Conservation (phyloP, 192 early-diverging fungal genomes). For the Coemansia aciculifera region DNA sequence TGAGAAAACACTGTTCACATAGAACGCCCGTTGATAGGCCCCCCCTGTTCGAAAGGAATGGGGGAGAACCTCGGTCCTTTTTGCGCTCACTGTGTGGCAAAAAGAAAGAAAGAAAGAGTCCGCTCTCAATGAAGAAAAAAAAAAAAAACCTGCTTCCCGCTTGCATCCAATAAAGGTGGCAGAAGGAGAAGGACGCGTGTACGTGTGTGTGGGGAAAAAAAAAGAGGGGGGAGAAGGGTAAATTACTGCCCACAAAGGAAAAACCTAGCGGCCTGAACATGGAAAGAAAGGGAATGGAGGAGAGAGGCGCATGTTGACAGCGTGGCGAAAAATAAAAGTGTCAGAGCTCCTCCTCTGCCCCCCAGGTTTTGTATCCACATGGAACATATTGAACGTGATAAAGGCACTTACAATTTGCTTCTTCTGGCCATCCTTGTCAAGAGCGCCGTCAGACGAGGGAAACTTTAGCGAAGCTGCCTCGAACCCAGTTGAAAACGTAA, state of each 20-base stretch:
- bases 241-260: constrained; percentile 19
- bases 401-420: constrained; percentile 84
- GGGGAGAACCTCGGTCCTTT: not conserved
- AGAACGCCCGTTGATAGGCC: not conserved
- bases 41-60: not conserved
- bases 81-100: too few relatives aligned
- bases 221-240: constrained; percentile 8
- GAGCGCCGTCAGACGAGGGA: constrained; percentile 62
- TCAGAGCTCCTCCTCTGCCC: constrained; percentile 4
- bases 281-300: constrained; percentile 3
- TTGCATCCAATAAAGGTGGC: not conserved
- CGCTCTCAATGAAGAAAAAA: not conserved
- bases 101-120: not conserved
- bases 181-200: not conserved
- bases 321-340: not conserved
- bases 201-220: not conserved
- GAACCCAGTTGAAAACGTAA: constrained; percentile 95
- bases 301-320: constrained; percentile 4
- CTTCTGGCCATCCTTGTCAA: constrained; percentile 61
- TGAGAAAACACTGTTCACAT: not conserved
- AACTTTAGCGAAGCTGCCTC: constrained; percentile 97
- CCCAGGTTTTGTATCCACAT: constrained; percentile 12
- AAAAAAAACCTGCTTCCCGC: not conserved
- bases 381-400: not conserved
- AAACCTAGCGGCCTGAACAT: not conserved